Evolutionary conservation across 2,329 filamentous ascomycete genomes (phyloP), one percentile per base, ranked within the genome.

Genomic region (Microdochium paspali): DNA sequence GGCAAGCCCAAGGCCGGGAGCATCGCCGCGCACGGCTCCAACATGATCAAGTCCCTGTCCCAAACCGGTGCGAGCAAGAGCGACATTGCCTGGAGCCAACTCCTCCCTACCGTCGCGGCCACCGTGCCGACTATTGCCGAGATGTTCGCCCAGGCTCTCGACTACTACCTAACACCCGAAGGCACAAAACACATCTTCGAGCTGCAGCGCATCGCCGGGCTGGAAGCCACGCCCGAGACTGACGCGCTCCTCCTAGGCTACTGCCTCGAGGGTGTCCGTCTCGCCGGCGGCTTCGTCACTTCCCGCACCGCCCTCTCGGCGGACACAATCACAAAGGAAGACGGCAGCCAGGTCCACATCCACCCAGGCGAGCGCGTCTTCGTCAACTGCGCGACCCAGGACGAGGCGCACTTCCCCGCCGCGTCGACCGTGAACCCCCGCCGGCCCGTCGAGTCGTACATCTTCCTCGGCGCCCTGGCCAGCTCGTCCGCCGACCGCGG

Each of bases 51-150:
- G 58, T 74, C 74, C 1, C 66, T 90, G 39, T 66, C 82, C 23
- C 84, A 85, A 55, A 69, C 70, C 10, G 84, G 85, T 0, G 61
- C 87, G 49, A 77, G 70, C 46, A 67, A 73, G 2, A 72, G 80
- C 23, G 82, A 90, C 45, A 80, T 90, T 51, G 80, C 84, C 0
- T 87, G 81, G 78, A 76, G 75, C 23, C 82, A 87, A 58, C 74
- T 90, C 32, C 57, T 90, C 44, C 85, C 86, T 0, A 81, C 81
- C 0, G 79, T 81, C 1, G 75, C 74, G 3, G 77, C 82, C 1
- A 76, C 85, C 62, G 80, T 87, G 7, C 81, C 86, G 1, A 86
- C 80, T 56, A 84, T 90, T 60, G 81, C 78, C 2, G 79, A 86
- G 57, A 71, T 85, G 73, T 88, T 90, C 59, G 79, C 83, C 1